Percentiles rank a stretch among this genome's conserved stretches.
Conservation (phyloP, 345 rosid genomes). For the Reutealis trisperma region DNA sequence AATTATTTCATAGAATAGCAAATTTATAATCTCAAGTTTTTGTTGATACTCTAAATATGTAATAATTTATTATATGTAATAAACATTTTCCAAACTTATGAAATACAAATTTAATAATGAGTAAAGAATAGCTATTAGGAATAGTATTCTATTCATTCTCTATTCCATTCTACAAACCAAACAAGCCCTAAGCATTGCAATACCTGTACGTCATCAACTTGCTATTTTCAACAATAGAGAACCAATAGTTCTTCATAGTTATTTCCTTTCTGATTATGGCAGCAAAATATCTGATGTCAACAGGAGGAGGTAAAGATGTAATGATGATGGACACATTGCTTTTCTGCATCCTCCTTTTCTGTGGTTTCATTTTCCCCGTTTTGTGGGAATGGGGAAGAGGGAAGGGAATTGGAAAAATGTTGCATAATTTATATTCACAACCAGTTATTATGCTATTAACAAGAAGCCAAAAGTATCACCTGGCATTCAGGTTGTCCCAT, state of each 20-base stretch:
- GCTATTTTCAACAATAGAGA: constrained; percentile 1
- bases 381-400: background rate
- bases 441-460: background rate
- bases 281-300: background rate
- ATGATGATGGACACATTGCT: background rate
- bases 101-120: no score
- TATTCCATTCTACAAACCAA: no score
- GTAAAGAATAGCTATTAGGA: no score
- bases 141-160: no score
- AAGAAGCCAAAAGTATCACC: constrained; percentile 43
- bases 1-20: no score
- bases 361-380: background rate
- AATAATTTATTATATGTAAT: no score
- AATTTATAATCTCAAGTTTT: no score
- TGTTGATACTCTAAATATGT: no score
- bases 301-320: background rate
- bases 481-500: constrained; percentile 96
- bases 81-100: no score
- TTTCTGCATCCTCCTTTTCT: background rate
- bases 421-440: background rate
- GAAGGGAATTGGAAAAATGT: background rate
- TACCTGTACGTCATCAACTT: background rate
- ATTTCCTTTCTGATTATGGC: background rate
- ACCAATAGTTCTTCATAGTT: background rate
- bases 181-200: background rate